Evolutionary conservation across 768 basidiomycete species (phyloP).

Genomic region (Pleurotus eryngii): DNA sequence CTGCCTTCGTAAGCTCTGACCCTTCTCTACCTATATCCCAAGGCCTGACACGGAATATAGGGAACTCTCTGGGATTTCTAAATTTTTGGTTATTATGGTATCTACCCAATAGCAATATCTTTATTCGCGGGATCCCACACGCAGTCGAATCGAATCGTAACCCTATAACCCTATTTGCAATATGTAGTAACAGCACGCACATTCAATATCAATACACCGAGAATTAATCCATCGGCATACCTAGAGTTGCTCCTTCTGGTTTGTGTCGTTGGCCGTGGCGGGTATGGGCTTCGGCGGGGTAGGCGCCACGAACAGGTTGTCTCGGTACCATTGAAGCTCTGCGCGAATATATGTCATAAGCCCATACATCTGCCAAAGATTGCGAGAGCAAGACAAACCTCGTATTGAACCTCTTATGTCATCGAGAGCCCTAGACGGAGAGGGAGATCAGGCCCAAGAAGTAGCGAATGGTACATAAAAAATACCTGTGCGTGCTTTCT

Average conservation of each 20-base stretch:
- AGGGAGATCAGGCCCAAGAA: no score
- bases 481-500: slow-evolving; percentile 63
- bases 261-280: not conserved
- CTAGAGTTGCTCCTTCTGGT: not conserved
- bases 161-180: slow-evolving; percentile 3
- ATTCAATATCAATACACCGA: not conserved
- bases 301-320: slow-evolving; percentile 61
- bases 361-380: no score
- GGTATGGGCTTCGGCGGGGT: not conserved
- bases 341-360: no score
- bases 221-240: no score
- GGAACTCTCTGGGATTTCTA: slow-evolving; percentile 76
- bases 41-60: slow-evolving; percentile 19
- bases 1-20: slow-evolving; percentile 49
- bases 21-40: not conserved
- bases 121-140: slow-evolving; percentile 5
- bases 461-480: no score
- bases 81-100: slow-evolving; percentile 9
- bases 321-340: slow-evolving; percentile 80
- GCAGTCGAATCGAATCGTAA: not conserved
- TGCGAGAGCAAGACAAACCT: no score
- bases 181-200: slow-evolving; percentile 8
- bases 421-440: slow-evolving; percentile 77
- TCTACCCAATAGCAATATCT: slow-evolving; percentile 5
- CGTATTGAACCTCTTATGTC: slow-evolving; percentile 68